A percentile compares a stretch with the other conserved stretches of the same genome.
phyloP scores from a whole-genome alignment of 192 early-diverging fungal species.

The Mycoemilia scoparia region DNA sequence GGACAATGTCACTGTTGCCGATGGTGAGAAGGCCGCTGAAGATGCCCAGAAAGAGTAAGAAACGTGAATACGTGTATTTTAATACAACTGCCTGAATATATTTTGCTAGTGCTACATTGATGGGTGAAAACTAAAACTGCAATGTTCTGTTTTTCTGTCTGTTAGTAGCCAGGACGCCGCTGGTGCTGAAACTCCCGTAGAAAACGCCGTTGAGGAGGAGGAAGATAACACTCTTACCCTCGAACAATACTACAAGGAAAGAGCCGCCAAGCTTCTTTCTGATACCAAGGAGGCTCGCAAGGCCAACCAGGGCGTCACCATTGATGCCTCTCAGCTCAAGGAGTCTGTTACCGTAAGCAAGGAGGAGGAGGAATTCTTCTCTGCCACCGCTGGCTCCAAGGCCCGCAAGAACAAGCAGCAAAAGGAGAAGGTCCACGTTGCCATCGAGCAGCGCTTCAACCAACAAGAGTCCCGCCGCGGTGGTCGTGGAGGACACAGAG shows the following conservation, averaged over 20 bases:
- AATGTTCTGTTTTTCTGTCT: too few relatives aligned
- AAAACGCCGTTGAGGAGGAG: conserved; percentile 37
- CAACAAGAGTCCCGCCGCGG: conserved; percentile 41
- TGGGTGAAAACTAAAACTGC: conserved; percentile 1
- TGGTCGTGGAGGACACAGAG: conserved; percentile 23
- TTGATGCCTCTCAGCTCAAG: conserved; percentile 72
- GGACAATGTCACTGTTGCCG: conserved; percentile 14
- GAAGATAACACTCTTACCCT: conserved; percentile 73
- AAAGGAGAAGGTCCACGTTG: conserved; percentile 55
- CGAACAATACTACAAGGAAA: conserved; percentile 69
- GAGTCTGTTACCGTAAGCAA: conserved; percentile 47
- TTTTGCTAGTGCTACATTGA: neutral
- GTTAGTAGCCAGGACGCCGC: conserved; percentile 16
- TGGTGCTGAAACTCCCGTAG: conserved; percentile 15
- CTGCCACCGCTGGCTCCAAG: conserved; percentile 30
- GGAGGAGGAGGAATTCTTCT: conserved; percentile 54
- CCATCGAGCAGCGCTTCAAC: conserved; percentile 65
- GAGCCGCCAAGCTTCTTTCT: conserved; percentile 34
- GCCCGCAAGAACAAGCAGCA: conserved; percentile 42
- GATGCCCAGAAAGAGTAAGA: conserved; percentile 23
- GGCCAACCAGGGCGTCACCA: conserved; percentile 69
- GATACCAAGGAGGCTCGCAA: conserved; percentile 45
- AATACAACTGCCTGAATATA: neutral
- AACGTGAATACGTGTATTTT: neutral
- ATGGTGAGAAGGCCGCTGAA: conserved; percentile 20